Base-by-base conservation (phyloP, 352 stramenopile genomes). In the Phytophthora kernoviae region DNA sequence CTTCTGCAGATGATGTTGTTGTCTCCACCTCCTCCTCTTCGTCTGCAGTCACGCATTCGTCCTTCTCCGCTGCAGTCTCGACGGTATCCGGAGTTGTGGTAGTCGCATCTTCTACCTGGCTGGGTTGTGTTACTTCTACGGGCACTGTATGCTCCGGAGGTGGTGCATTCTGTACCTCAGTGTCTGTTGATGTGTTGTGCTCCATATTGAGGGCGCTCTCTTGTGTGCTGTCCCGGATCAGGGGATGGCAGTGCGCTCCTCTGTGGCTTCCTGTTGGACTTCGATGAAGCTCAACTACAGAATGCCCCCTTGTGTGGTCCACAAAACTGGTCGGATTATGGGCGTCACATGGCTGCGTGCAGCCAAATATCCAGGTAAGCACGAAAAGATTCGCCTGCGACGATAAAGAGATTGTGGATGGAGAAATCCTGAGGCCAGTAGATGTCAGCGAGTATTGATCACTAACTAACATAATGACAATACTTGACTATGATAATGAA, bases 161-260 rank as follows among this genome's bases (percentile, higher is more conserved):
- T 3, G 42, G 32, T n/a, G 49, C 47, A 30, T 47, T 30, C 40
- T 56, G 57, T 41, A 36, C 41, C 41, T 65, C 51, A 3, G 26
- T 21, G 20, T 59, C 53, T 57, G 36, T 40, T 11, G 44, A 18
- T 20, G 45, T 42, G 27, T 40, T 53, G 20, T 58, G 53, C 47
- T 77, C 64, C 68, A 77, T 77, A 1, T 55, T 30, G n/a, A 21
- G 18, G 41, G 41, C 41, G 17, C 41, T 47, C 18, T 47, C 10
- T 32, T 9, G 17, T 7, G 12, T 18, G 20, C 10, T 32, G 5
- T 32, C 41, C 18, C 41, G 17, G 37, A 21, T 43, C 15, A 6
- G 15, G 12, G 37, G 6, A 21, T 30, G 24, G 24, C n/a, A 21
- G 6, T 20, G 37, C 21, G 24, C 17, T 27, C 18, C 22, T 32